These are phyloP conservation scores for Ceriops tagal DNA, from an alignment of 345 rosid species.

Conservation along the genomic window DNA sequence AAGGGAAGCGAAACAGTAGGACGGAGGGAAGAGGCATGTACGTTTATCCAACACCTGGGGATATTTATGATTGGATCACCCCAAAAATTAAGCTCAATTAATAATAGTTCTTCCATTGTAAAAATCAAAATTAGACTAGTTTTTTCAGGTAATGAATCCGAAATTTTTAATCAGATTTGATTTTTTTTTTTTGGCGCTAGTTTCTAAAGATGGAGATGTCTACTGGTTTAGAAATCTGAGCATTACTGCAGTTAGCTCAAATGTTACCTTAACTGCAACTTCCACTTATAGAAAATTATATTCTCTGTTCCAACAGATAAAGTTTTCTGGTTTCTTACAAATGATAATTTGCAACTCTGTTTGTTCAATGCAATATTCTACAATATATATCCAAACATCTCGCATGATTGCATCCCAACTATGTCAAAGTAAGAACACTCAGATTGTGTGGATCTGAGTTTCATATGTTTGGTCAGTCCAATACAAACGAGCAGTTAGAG, in stretches of 20 bases:
- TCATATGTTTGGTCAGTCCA: background rate
- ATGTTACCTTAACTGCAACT: background rate
- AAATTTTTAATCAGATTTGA: too few relatives aligned
- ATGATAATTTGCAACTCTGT: background rate
- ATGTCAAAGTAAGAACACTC: background rate
- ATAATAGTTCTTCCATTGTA: too few relatives aligned
- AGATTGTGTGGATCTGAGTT: background rate
- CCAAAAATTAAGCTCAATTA: too few relatives aligned
- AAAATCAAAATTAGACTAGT: too few relatives aligned
- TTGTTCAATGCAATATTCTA: background rate
- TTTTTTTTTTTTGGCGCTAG: too few relatives aligned
- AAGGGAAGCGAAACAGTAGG: too few relatives aligned
- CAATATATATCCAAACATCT: too few relatives aligned
- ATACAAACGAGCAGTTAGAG: background rate
- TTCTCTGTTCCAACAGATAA: background rate
- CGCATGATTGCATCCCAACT: too few relatives aligned
- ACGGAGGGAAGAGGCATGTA: too few relatives aligned
- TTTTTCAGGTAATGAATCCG: too few relatives aligned
- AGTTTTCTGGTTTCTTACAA: background rate
- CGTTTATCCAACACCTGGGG: too few relatives aligned
- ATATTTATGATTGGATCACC: too few relatives aligned
- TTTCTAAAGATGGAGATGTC: background rate
- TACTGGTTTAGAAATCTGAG: background rate
- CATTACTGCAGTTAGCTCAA: background rate
- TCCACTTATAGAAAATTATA: background rate